A percentile compares a stretch with the other conserved stretches of the same genome.
Conservation (phyloP, 2,329 filamentous ascomycete genomes). For the Diplodia intermedia region DNA sequence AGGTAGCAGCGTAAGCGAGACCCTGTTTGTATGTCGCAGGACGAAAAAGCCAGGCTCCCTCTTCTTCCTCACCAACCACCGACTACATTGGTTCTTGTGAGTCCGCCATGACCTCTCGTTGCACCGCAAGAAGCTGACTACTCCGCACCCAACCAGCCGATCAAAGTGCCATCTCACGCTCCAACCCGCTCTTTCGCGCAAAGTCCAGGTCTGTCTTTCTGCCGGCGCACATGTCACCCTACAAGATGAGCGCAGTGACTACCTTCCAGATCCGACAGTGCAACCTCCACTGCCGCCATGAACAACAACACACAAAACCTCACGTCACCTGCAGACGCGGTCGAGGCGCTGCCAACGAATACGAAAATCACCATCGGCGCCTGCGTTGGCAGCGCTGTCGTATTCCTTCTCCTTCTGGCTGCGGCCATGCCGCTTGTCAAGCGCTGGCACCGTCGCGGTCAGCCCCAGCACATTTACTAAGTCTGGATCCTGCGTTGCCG, state of each 20-base stretch:
- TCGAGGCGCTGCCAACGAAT: not conserved
- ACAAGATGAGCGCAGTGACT: constrained; percentile 7
- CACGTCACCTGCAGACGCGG: not conserved
- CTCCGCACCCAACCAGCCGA: not conserved
- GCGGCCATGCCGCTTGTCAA: not conserved
- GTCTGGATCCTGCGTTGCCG: not conserved
- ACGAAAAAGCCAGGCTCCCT: not conserved
- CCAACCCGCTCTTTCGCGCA: not conserved
- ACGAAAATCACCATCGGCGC: constrained; percentile 1
- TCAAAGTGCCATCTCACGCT: not conserved
- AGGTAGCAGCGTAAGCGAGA: not conserved
- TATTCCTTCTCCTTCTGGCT: not conserved
- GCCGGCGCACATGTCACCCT: not conserved
- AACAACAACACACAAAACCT: not conserved
- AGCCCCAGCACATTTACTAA: not conserved
- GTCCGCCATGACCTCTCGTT: not conserved
- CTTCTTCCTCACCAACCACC: not conserved
- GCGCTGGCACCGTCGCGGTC: not conserved
- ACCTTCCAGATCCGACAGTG: not conserved
- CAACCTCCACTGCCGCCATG: too few species aligned
- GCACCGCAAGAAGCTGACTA: not conserved
- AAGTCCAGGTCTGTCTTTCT: not conserved
- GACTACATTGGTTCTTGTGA: not conserved
- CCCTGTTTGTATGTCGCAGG: not conserved
- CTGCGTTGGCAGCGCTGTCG: not conserved